Conservation (phyloP, 1,284 basidiomycete genomes). For the Rhodotorula mucilaginosa region DNA sequence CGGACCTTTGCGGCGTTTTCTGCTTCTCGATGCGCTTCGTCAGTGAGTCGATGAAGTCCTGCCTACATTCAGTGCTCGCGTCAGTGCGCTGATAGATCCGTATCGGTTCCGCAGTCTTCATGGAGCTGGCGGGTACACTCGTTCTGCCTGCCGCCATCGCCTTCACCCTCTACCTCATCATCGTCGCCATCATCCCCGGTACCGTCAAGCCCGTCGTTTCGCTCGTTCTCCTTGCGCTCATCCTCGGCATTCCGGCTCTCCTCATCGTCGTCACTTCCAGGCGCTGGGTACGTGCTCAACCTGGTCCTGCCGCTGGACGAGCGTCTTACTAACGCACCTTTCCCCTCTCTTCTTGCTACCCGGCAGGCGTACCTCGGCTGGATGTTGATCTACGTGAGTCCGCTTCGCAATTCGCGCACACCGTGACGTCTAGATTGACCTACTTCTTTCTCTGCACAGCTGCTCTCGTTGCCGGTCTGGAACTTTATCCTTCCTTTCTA, state of each 20-base stretch:
- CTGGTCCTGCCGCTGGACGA: background rate
- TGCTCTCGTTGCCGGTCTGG: conserved; percentile 53
- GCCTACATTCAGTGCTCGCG: too few relatives aligned
- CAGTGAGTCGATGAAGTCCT: conserved; percentile 18
- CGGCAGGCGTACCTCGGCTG: conserved; percentile 50
- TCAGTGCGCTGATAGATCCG: too few relatives aligned
- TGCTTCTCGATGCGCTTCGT: conserved; percentile 54
- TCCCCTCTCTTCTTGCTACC: background rate
- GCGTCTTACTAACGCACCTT: background rate
- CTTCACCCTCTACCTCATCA: conserved; percentile 51
- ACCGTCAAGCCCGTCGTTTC: conserved; percentile 44
- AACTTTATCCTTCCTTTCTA: conserved; percentile 47
- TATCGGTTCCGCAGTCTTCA: conserved; percentile 45
- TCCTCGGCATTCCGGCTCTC: conserved; percentile 53
- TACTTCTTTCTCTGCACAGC: conserved; percentile 35
- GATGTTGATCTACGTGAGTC: conserved; percentile 48
- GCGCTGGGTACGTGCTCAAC: conserved; percentile 41
- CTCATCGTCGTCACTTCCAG: conserved; percentile 52
- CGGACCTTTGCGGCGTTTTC: conserved; percentile 54
- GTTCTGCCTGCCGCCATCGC: conserved; percentile 54
- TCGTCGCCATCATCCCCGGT: conserved; percentile 43
- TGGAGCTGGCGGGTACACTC: conserved; percentile 53
- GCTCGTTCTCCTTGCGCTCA: conserved; percentile 49
- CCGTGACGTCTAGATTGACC: background rate
- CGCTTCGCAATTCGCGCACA: background rate